These are phyloP conservation scores for Schizosaccharomyces cryophilus DNA, from an alignment of 805 yeast genomes.

Conservation along the genomic window DNA sequence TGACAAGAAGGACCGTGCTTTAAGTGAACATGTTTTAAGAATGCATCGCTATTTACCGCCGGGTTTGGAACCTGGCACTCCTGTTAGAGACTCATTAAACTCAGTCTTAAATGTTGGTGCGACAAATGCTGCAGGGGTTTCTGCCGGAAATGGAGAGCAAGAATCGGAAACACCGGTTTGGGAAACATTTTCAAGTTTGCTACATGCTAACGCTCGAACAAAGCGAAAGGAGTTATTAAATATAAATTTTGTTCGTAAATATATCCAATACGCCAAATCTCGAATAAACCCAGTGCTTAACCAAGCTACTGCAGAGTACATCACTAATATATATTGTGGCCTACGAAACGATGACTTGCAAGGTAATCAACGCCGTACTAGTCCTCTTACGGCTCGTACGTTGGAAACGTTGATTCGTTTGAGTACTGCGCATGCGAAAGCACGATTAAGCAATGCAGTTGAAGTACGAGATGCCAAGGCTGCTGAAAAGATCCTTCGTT, in stretches of 20 bases:
- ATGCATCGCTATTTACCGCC: slow-evolving; percentile 78
- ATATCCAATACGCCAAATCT: slow-evolving; percentile 79
- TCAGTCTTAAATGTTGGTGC: slow-evolving; percentile 61
- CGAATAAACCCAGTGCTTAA: slow-evolving; percentile 64
- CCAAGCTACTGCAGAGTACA: slow-evolving; percentile 49
- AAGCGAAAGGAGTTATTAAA: slow-evolving; percentile 31
- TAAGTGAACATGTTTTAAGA: slow-evolving; percentile 82
- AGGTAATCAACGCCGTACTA: slow-evolving; percentile 30
- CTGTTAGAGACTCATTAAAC: slow-evolving; percentile 47
- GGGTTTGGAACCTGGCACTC: slow-evolving; percentile 80
- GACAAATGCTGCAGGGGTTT: slow-evolving; percentile 21
- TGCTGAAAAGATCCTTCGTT: slow-evolving; percentile 67
- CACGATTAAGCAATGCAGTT: slow-evolving; percentile 56
- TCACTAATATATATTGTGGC: slow-evolving; percentile 55
- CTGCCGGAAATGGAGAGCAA: slow-evolving; percentile 14
- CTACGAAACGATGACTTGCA: slow-evolving; percentile 48
- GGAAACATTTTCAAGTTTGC: slow-evolving; percentile 57
- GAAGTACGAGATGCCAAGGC: slow-evolving; percentile 57
- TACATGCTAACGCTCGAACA: slow-evolving; percentile 52
- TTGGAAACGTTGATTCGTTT: slow-evolving; percentile 84
- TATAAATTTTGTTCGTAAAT: slow-evolving; percentile 70
- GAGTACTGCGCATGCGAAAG: slow-evolving; percentile 89
- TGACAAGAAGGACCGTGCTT: slow-evolving; percentile 57
- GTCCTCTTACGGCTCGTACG: slow-evolving; percentile 96
- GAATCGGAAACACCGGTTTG: slow-evolving; percentile 24